Base-by-base conservation (phyloP, 169 alveolate species). In the Eimeria maxima region DNA sequence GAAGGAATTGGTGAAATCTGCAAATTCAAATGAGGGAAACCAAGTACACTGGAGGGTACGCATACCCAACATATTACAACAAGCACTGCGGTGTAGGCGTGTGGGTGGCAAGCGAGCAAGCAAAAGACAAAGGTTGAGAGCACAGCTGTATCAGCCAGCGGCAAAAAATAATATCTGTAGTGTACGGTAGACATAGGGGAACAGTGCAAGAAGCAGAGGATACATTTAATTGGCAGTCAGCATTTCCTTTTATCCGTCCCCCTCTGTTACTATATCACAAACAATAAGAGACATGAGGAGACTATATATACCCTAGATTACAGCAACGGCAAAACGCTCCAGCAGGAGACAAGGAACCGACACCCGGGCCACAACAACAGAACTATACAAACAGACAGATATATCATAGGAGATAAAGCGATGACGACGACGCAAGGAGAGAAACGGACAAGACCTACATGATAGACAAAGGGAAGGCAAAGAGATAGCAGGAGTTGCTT, bases 1-100 rank as follows among this genome's bases (percentile, higher is more conserved):
- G 45, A 10, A 10, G 96, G 96, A 44, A 95, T 29, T 16, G 90
- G 90, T 20, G 96, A 90, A 38, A 92, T 89, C 94, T 94, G 78
- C 65, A 90, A 27, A 80, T 18, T 4, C 7, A 76, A 24, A 76
- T 42, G 6, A 6, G 27, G 57, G 38, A 33, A 60, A 33, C 24
- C 5, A 13, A 33, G 0, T 0, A 33, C 4, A 29, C 45, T 16
- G 87, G 57, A 14, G 63, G 6, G 7, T n/a, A 20, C 33, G 60
- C 60, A 44, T 27, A 60, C 69, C 69, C n/a, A 0, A 18, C 69
- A 16, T 60, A 60, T 60, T 16, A 5, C 20, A 18, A 14, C 27
- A 5, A 60, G 6, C 8, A 60, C n/a, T 60, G 69, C 27, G 20
- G 27, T 60, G 69, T 60, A 60, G 8, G n/a, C 69, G 69, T 53